Evolutionary conservation across 805 yeast genomes (phyloP).

Genomic region (Saturnispora kantuleensis): DNA sequence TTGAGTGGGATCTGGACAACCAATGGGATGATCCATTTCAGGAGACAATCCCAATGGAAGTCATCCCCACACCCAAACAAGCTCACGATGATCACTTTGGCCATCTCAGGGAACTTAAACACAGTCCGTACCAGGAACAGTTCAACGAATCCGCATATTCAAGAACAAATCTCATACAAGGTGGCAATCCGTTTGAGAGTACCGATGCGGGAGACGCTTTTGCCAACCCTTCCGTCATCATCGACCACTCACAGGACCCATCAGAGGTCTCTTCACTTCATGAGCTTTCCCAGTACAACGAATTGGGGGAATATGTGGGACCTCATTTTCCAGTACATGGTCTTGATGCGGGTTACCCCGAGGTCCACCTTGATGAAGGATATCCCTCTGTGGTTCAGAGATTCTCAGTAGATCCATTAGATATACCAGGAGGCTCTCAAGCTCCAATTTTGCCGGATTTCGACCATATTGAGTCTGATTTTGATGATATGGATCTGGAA

Average conservation of each 20-base stretch:
- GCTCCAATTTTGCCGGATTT: background rate
- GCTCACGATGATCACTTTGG: too few species aligned
- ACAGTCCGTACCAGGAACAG: background rate
- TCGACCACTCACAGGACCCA: background rate
- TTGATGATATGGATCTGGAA: background rate
- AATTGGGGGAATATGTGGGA: background rate
- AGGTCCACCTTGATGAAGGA: slow-evolving; percentile 1
- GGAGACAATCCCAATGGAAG: background rate
- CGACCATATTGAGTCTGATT: background rate
- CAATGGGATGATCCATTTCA: background rate
- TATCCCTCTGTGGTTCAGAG: slow-evolving; percentile 1
- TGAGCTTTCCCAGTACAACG: background rate
- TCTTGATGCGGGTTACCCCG: background rate
- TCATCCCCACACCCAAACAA: background rate
- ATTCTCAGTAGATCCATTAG: slow-evolving; percentile 1
- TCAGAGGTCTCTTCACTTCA: too few species aligned
- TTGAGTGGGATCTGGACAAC: too few species aligned
- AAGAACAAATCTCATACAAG: slow-evolving; percentile 1
- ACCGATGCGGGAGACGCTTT: background rate
- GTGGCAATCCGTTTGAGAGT: background rate
- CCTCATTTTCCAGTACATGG: background rate
- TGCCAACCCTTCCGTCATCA: background rate
- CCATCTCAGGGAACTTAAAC: background rate
- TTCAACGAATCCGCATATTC: slow-evolving; percentile 1
- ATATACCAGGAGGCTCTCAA: background rate